Base-by-base conservation (phyloP, 2,329 filamentous ascomycete species). In the Exophiala viscosa region DNA sequence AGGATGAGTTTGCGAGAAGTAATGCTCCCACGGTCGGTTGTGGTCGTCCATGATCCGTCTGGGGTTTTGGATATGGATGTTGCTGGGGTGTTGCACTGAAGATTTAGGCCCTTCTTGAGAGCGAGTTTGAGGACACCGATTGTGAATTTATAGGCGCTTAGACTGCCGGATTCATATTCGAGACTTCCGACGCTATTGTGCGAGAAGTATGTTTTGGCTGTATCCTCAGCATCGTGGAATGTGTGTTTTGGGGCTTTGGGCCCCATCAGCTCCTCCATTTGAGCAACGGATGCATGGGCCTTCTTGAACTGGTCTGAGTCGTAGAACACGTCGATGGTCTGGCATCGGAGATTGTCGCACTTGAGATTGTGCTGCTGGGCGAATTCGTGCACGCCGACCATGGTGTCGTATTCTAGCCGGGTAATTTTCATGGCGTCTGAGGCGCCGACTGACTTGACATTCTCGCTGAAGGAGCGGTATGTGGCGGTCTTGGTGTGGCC, bases 271-370 rank as follows among this genome's bases (percentile, higher is more conserved):
- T 65, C 66, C 20, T 67, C 69, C 73, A 83, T 77, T 3, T 72
- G 66, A 3, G 66, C 61, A 13, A 81, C 71, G 3, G 73, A 70
- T 13, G 61, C 55, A 18, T 66, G 61, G 1, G 74, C 73, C 1
- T 60, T 50, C 3, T 65, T 62, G 68, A 75, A 77, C 44, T 74
- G 67, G 7, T 52, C 63, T 14, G 68, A 53, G 52, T 82, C 78
- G 62, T 82, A 84, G 31, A 84, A 69, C 2, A 84, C 68, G 63
- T 85, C 82, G 2, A 83, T 73, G 0, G 82, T 85, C 18, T 74
- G 69, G 58, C 79, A 77, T 8, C 73, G 63, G 34, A 67, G 62
- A 45, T 73, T 76, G 60, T 84, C 81, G 61, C 79, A 75, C 9
- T 68, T 64, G 31, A 82, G 77, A 4, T 57, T 58, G 50, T 83